Base-by-base conservation (phyloP, 768 basidiomycete genomes). In the Lactarius quietus region DNA sequence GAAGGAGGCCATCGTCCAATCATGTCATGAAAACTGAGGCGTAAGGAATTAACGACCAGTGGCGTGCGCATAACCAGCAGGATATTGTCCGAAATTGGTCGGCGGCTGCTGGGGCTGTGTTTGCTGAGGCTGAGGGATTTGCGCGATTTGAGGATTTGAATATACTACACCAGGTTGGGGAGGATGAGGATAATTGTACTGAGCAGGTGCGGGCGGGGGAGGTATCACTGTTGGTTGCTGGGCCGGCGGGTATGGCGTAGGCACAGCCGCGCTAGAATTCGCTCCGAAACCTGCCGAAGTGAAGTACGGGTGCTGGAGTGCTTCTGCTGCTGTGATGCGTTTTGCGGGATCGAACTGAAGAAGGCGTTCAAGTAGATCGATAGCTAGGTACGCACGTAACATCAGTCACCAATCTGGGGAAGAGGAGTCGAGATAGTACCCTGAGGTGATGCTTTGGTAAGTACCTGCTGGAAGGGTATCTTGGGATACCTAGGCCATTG, bases 281-380 rank as follows among this genome's bases (percentile, higher is more conserved):
- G 65, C 72, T 70, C 17, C 74, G 72, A 61, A 77, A 74, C 23
- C 73, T 6, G 84, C 78, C 41, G 81, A 83, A 20, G 87, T 86
- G 76, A 98, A 97, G 76, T 98, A 98, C 0, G 93, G 92, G 71
- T 99, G 97, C 9, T 83, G 85, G 62, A 98, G 84, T 0, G 96
- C 95, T 53, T 98, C 92, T 12, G 88, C 87, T 29, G 96, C 96
- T 15, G 93, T 91, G 54, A 95, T 86, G 61, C 97, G 89, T 71
- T 93, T 90, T 33, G 88, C 82, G 2, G 97, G 97, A 73, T 98
- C 97, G 73, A 98, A 99, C 72, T 98, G 95, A 55, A 99, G 85
- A 52, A 98, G 86, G 56, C 89, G 87, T 75, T 98, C 97, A 52
- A 99, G 87, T 2, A 98, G 84, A 76, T 98, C 94, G 73, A 98